Evolutionary conservation across 2,329 filamentous ascomycete species (phyloP), one percentile per base, ranked within the genome.

Genomic region (Alternaria tenuissima): DNA sequence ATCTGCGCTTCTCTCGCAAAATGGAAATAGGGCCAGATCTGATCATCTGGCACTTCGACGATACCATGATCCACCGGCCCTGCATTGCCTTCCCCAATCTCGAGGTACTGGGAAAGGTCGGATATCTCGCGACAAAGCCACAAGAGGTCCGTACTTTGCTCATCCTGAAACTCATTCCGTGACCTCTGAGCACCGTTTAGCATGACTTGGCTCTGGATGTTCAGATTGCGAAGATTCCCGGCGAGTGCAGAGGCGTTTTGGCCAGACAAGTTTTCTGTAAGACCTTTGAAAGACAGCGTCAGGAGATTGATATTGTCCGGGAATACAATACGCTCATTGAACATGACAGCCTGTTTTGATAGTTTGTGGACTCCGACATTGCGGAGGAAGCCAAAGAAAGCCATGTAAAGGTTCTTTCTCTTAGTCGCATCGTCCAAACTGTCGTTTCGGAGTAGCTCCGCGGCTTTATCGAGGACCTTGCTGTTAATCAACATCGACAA

Each of bases 401-500:
- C 71, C 16, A 69, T 64, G 63, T 83, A 82, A 1, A 83, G 61
- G 2, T 58, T 60, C 20, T 55, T 57, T 41, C 76, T 67, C 44
- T 67, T 69, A 5, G 68, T 71, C 16, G 75, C 68, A 52, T 81
- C 72, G 9, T 77, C 75, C 12, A 81, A 55, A 12, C 76, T 76
- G 57, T 80, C 79, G 55, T 80, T 80, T n/a, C 77, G 68, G 11
- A 81, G 60, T 14, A 81, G 63, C 30, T 80, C 74, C 4, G 76
- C 78, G 3, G 69, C 65, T 28, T 72, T 73, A 46, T 79, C 74
- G 9, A 80, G 59, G 16, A 81, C 62, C 16, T 76, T 72, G 49
- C 73, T 75, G 11, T 75, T 62, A 9, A 70, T 63, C 5, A 81
- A 64, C 66, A 80, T 74, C 3, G 72, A 68, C 46, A 51, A 51